Evolutionary conservation across 805 yeast genomes (phyloP), one percentile per base, ranked within the genome.

Genomic region (Yamadazyma tumulicola): DNA sequence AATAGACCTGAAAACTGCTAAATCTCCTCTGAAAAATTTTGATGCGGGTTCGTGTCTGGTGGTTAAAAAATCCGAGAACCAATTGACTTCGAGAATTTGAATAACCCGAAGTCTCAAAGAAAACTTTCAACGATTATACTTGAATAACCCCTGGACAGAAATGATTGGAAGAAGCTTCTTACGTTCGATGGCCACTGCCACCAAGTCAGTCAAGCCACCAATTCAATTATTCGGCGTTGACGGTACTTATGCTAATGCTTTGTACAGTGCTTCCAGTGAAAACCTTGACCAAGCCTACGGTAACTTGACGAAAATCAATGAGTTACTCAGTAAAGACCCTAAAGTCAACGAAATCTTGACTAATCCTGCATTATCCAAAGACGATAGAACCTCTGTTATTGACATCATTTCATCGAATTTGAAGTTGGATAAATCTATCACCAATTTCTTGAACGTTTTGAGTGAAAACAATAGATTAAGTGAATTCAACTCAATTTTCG

Each of bases 171-270:
- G 45, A 43, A 25, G 24, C 9, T 38, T 43, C 59, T 55, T 71
- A 58, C 82, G 89, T 70, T 67, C 81, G 38, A 61, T 83, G 71
- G 91, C 94, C 55, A 66, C 89, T 40, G 82, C 85, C 49, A 63
- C 80, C 54, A 67, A 71, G 55, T 41, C 75, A 39, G 76, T 75
- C 55, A 81, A 79, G 65, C 88, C 94, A 35, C 97, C 97, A 38
- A 85, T 91, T 46, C 96, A 88, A 75, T 75, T 91, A 61, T 91
- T 77, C 56, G 97, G 97, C 46, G 69, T 91, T 50, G 97, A 89
- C 51, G 98, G 97, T 59, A 88, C 97, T 47, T 91, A 91, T 66
- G 98, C 97, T 51, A 76, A 87, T 39, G 96, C 98, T 32, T 76
- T 93, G 53, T 91, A 81, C 78, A 73, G 89, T 36, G 97, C 97